Conservation (phyloP, 202 grass and related monocot species). For the Musa balbisiana region DNA sequence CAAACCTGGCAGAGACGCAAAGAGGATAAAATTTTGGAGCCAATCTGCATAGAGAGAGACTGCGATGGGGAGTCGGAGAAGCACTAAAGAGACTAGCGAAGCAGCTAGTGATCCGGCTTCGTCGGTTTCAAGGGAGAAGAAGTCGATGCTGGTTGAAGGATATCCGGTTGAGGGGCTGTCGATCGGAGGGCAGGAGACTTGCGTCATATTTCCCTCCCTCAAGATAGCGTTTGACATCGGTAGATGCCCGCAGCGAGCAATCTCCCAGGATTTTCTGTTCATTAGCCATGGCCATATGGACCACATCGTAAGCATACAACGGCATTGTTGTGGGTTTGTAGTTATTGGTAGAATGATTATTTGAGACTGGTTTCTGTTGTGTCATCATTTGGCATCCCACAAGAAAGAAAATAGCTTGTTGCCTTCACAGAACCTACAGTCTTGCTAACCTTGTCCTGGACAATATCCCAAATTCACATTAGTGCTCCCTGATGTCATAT, state of each 20-base stretch:
- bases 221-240: slow-evolving; percentile 93
- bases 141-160: slow-evolving; percentile 42
- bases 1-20: too few species aligned
- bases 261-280: slow-evolving; percentile 87
- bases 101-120: background rate
- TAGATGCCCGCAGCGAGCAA: slow-evolving; percentile 71
- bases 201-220: slow-evolving; percentile 81
- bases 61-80: background rate
- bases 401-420: too few species aligned
- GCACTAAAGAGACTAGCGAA: background rate
- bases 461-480: too few species aligned
- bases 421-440: too few species aligned
- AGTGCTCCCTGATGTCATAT: too few species aligned
- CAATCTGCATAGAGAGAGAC: background rate
- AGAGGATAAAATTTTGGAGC: too few species aligned
- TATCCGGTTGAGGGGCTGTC: slow-evolving; percentile 87
- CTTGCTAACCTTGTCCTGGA: too few species aligned
- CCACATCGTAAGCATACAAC: slow-evolving; percentile 42
- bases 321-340: too few species aligned
- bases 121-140: slow-evolving; percentile 22
- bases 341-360: too few species aligned
- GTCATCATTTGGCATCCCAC: too few species aligned
- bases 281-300: slow-evolving; percentile 92
- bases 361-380: too few species aligned
- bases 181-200: slow-evolving; percentile 86